Evolutionary conservation across 352 stramenopile genomes (phyloP).

Genomic region (Thraustochytrium sp.): DNA sequence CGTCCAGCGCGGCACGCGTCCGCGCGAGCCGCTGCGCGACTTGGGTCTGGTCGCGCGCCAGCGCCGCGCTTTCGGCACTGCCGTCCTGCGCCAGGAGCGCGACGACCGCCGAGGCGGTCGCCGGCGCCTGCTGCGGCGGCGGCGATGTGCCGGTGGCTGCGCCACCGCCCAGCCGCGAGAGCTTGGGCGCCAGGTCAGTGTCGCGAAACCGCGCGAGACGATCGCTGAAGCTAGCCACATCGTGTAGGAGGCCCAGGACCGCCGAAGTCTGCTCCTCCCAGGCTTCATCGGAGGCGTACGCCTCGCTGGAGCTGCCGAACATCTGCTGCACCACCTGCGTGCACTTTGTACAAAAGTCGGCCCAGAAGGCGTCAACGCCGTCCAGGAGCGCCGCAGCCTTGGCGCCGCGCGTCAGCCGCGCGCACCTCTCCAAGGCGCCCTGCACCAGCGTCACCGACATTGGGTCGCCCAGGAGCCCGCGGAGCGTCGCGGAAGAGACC

Average conservation of each 20-base stretch:
- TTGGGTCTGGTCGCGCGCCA: too few relatives aligned
- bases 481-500: not conserved
- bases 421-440: not conserved
- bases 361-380: constrained; percentile 9
- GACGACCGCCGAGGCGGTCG: not conserved
- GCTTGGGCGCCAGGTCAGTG: not conserved
- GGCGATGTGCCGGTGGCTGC: not conserved
- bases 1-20: not conserved
- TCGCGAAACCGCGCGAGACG: not conserved
- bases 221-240: not conserved
- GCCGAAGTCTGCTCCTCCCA: constrained; percentile 7
- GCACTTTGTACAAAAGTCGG: constrained; percentile 4
- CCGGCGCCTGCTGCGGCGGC: not conserved
- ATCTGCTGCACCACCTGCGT: not conserved
- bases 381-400: not conserved
- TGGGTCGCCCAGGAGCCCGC: not conserved
- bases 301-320: not conserved
- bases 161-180: not conserved
- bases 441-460: not conserved
- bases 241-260: not conserved
- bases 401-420: not conserved
- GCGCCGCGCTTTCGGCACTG: not conserved
- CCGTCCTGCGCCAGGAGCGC: not conserved
- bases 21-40: not conserved
- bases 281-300: not conserved